Evolutionary conservation across 1,284 basidiomycete genomes (phyloP), one percentile per base, ranked within the genome.

Genomic region (Boletus subluridellus): DNA sequence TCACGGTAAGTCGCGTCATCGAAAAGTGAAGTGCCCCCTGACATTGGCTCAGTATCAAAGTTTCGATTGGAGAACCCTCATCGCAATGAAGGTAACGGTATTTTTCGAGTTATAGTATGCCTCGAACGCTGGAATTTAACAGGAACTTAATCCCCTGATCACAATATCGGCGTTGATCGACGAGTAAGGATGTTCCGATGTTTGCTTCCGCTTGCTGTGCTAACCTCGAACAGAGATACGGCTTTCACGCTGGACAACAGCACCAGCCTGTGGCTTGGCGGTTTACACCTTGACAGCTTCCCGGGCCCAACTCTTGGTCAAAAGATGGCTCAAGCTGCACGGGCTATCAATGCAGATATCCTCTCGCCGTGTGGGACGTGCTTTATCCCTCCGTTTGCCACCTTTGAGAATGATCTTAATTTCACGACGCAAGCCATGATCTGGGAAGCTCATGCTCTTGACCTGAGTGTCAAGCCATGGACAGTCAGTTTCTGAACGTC

Each of bases 31-130:
- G 5, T 3, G 24, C 34, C 6, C 44, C 35, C 37, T 66, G 32
- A 68, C 44, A 10, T 30, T 17, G 17, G 4, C 9, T 34, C 58
- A 89, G 86, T 89, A 83, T 65, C 86, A 90, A 74, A 89, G 86
- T 65, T 89, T 90, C 63, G 87, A 89, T 66, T 90, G 88, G 87
- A 78, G 87, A 61, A 85, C 86, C 15, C 65, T 90, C n/a, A 68
- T 84, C 56, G 79, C 74, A 28, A 90, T 90, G 86, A 88, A 87
- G 79, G 83, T 82, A 62, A 28, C 5, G 30, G 14, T n/a, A 15
- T 55, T 24, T 37, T 17, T 54, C 15, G 21, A 30, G 10, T 32
- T n/a, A 52, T 42, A 30, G 21, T 14, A 38, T 5, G 5, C 11
- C 3, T 37, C 38, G 28, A 50, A 46, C 28, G 46, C 52, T 30